Evolutionary conservation across 768 basidiomycete genomes (phyloP), one percentile per base, ranked within the genome.

Genomic region (Fibroporia radiculosa): DNA sequence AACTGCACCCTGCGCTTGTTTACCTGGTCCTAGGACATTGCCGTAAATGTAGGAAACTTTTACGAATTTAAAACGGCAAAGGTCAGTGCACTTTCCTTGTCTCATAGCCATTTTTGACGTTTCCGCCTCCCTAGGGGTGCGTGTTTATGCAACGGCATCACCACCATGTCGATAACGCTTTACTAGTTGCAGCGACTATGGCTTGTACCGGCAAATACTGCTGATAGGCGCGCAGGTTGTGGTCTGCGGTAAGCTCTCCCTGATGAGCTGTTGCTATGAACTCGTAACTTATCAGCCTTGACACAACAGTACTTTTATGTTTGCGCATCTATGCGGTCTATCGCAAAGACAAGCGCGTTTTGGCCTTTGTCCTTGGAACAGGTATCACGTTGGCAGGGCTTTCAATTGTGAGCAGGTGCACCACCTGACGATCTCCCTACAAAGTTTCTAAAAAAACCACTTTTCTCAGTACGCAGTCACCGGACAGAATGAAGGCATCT

Each of bases 271-370:
- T 22, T 42, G 6, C 13, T 14, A 29, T 11, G 28, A 13, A 28
- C 23, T 42, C n/a, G 12, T 16, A 16, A 3, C 4, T 22, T 25
- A 2, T 23, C 6, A 16, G 8, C 11, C n/a, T 28, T 19, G 35
- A 38, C 10, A 3, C 28, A 6, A 14, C 64, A 46, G 65, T 71
- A 24, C 51, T 54, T 7, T 62, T 77, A 23, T 66, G 67, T 11
- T 56, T 74, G 32, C 71, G 77, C 31, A 71, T 71, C 40, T 72
- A 69, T 45, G 77, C 78, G 4, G 56, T 80, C 12, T 78, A 75
- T 45, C 59, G 63, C 10, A 56, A 69, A 27, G 69, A 67, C 16
- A 48, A 62, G 34, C 61, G 63, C 16, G 54, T 76, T 27, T 47
- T 71, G n/a, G 45, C 51, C 4, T 61, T 56, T 24, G 55, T 77